Percentiles rank a stretch among this genome's conserved stretches.
phyloP scores from a whole-genome alignment of 768 basidiomycete genomes.

The Phylloporus sp. region DNA sequence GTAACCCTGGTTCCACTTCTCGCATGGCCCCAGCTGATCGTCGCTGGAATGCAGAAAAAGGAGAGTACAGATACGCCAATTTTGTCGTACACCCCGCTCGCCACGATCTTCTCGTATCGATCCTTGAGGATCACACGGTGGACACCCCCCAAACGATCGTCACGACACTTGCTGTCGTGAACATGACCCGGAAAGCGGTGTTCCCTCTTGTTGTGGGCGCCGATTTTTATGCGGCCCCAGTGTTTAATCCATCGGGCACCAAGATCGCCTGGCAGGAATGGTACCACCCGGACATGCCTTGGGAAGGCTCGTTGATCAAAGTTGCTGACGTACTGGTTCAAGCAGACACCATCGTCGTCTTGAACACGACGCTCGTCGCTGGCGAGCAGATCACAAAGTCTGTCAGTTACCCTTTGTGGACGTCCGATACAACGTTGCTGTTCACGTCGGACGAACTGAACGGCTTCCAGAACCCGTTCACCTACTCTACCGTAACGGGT shows the following conservation, averaged over 20 bases:
- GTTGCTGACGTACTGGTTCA: conserved; percentile 42
- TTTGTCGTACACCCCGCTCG: conserved; percentile 53
- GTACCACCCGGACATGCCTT: conserved; percentile 69
- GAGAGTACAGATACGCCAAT: conserved; percentile 55
- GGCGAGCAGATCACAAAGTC: conserved; percentile 48
- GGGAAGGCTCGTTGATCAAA: conserved; percentile 58
- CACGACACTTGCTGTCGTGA: conserved; percentile 54
- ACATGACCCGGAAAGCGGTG: conserved; percentile 41
- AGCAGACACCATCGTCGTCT: conserved; percentile 25
- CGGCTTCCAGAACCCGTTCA: conserved; percentile 68
- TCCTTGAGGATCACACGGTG: conserved; percentile 68
- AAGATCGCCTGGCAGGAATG: conserved; percentile 61
- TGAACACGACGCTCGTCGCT: conserved; percentile 44
- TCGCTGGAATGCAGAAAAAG: conserved; percentile 8
- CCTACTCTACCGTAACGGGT: conserved; percentile 36
- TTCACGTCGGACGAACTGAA: conserved; percentile 57
- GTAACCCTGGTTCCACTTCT: conserved; percentile 33
- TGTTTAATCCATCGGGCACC: conserved; percentile 55
- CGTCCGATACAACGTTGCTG: conserved; percentile 47
- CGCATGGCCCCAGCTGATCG: neutral
- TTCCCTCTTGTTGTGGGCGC: conserved; percentile 48
- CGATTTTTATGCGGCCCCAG: conserved; percentile 66
- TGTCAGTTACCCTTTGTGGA: conserved; percentile 59
- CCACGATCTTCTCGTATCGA: conserved; percentile 49
- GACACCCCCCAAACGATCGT: conserved; percentile 33